A percentile compares a stretch with the other conserved stretches of the same genome.
Conservation (phyloP, 495 filamentous ascomycete species). For the Xylaria longipes region DNA sequence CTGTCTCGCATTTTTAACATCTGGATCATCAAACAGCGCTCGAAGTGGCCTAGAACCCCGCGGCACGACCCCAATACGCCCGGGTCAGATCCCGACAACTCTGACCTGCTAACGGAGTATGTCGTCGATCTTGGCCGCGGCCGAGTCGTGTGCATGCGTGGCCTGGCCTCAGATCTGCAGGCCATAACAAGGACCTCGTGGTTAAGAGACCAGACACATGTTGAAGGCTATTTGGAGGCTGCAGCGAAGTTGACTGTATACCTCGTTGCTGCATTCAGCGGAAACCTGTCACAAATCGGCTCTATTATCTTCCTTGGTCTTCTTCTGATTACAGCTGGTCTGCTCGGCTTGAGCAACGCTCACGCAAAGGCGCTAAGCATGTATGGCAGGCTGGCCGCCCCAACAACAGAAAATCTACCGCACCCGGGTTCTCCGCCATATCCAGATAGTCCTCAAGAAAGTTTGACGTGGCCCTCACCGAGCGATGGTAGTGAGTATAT, state of each 20-base stretch:
- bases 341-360: conserved; percentile 60
- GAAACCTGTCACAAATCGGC: conserved; percentile 56
- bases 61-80: conserved; percentile 9
- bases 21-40: conserved; percentile 58
- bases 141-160: conserved; percentile 54
- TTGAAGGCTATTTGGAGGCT: conserved; percentile 56
- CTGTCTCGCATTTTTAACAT: conserved; percentile 61
- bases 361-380: conserved; percentile 49
- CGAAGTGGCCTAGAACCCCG: conserved; percentile 32
- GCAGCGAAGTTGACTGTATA: conserved; percentile 62
- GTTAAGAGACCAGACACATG: conserved; percentile 57
- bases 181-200: conserved; percentile 63
- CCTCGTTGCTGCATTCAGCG: conserved; percentile 55
- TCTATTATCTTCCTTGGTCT: conserved; percentile 56
- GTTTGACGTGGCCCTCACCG: conserved; percentile 21
- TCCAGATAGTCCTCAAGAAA: conserved; percentile 23
- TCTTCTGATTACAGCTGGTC: conserved; percentile 54
- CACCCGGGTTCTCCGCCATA: conserved; percentile 18
- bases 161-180: conserved; percentile 60
- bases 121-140: conserved; percentile 42
- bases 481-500: conserved; percentile 1
- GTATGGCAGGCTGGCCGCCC: conserved; percentile 46
- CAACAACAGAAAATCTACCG: conserved; percentile 37
- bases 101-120: conserved; percentile 39
- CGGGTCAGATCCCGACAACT: conserved; percentile 20